Conservation (phyloP, 805 yeast genomes). For the Jamesozyma gamospora region DNA sequence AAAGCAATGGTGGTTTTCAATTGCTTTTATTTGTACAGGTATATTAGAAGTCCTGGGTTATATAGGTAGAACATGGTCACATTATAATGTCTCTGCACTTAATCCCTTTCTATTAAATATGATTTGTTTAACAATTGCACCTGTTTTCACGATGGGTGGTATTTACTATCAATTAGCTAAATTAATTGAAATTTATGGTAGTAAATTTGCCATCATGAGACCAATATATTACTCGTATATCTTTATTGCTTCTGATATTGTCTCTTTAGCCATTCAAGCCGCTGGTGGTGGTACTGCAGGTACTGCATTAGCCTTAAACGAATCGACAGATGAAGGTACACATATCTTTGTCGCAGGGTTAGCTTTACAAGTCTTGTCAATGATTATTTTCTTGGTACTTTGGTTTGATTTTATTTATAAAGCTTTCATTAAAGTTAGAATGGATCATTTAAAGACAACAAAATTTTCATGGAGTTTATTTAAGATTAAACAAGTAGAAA, state of each 20-base stretch:
- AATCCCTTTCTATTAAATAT: conserved; percentile 52
- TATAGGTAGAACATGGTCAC: conserved; percentile 44
- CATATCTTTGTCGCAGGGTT: conserved; percentile 66
- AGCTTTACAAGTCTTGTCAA: conserved; percentile 62
- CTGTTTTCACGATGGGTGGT: conserved; percentile 80
- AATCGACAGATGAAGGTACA: conserved; percentile 18
- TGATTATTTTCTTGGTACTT: conserved; percentile 48
- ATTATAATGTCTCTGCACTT: conserved; percentile 27
- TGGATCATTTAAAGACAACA: conserved; percentile 14
- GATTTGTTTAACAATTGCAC: conserved; percentile 63
- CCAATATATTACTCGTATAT: conserved; percentile 38
- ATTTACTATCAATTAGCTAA: conserved; percentile 65
- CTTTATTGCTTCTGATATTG: conserved; percentile 56
- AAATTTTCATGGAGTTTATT: conserved; percentile 9
- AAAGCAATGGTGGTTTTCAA: conserved; percentile 57
- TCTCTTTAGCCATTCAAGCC: conserved; percentile 59
- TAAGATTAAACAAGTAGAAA: conserved; percentile 12
- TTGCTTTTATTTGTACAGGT: conserved; percentile 45
- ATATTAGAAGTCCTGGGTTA: conserved; percentile 62
- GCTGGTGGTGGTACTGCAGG: conserved; percentile 71
- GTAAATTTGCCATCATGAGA: conserved; percentile 36
- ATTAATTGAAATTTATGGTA: conserved; percentile 51
- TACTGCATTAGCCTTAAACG: conserved; percentile 27
- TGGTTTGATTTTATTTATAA: conserved; percentile 39
- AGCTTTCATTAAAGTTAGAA: conserved; percentile 27